A percentile compares a stretch with the other conserved stretches of the same genome.
Conservation (phyloP, 305 asterid genomes). For the Rubia tinctorum region DNA sequence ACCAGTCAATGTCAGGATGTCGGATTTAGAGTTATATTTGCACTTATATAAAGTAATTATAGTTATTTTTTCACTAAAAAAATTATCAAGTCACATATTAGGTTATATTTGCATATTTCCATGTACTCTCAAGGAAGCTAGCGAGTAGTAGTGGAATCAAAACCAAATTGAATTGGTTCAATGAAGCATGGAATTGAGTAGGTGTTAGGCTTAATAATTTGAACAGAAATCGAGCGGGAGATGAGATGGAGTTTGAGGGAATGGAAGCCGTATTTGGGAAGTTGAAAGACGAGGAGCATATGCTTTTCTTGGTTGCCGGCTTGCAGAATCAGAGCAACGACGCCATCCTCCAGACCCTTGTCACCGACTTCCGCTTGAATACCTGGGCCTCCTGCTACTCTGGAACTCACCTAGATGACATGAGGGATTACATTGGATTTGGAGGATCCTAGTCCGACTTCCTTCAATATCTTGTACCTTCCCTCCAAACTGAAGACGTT, state of each 20-base stretch:
- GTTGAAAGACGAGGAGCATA: slow-evolving; percentile 52
- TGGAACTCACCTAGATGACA: slow-evolving; percentile 64
- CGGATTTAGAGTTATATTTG: too few relatives aligned
- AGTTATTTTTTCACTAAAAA: too few relatives aligned
- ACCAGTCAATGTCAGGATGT: too few relatives aligned
- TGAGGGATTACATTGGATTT: slow-evolving; percentile 86
- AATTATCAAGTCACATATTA: too few relatives aligned
- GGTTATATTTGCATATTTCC: too few relatives aligned
- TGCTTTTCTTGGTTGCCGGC: slow-evolving; percentile 42
- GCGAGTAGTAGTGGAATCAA: too few relatives aligned
- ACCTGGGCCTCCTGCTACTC: slow-evolving; percentile 66
- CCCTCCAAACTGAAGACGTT: slow-evolving; percentile 68
- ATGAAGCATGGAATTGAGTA: too few relatives aligned
- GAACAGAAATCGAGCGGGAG: too few relatives aligned
- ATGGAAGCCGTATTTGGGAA: slow-evolving; percentile 56
- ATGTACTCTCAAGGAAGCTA: too few relatives aligned
- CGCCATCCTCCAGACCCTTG: slow-evolving; percentile 42
- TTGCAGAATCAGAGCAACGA: slow-evolving; percentile 31
- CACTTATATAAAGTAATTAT: too few relatives aligned
- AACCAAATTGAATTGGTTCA: too few relatives aligned
- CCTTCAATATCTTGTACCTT: slow-evolving; percentile 55
- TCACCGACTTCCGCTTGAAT: slow-evolving; percentile 61
- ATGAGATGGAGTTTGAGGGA: slow-evolving; percentile 21
- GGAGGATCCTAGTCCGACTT: slow-evolving; percentile 95
- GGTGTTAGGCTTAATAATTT: too few relatives aligned